These are phyloP conservation scores for Metschnikowia baotianmanensis DNA, from an alignment of 805 yeast genomes.

Conservation along the genomic window DNA sequence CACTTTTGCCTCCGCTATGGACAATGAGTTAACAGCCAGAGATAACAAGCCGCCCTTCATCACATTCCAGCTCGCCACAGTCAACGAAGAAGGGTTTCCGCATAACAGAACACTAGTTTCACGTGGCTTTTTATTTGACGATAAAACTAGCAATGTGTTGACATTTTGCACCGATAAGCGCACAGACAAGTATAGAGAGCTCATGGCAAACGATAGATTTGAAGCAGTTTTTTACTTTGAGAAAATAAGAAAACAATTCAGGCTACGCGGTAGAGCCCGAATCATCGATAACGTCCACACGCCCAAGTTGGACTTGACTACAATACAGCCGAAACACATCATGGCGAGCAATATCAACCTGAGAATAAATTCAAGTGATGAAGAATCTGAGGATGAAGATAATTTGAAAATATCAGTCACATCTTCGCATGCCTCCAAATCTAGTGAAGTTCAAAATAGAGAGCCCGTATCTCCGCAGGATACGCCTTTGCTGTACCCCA, in stretches of 20 bases:
- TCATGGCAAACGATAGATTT: constrained; percentile 50
- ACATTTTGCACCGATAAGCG: constrained; percentile 72
- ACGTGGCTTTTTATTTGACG: constrained; percentile 74
- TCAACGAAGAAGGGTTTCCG: constrained; percentile 54
- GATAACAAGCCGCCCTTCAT: constrained; percentile 45
- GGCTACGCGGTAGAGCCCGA: constrained; percentile 67
- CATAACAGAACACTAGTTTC: constrained; percentile 66
- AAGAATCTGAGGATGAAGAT: constrained; percentile 11
- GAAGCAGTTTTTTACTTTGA: constrained; percentile 79
- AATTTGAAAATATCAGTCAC: constrained; percentile 16
- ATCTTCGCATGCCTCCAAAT: constrained; percentile 5
- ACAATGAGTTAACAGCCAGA: constrained; percentile 36
- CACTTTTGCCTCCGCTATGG: constrained; percentile 51
- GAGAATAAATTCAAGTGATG: constrained; percentile 20
- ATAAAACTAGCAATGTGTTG: constrained; percentile 62
- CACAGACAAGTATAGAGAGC: constrained; percentile 58
- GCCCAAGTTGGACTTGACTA: constrained; percentile 33
- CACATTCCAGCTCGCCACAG: constrained; percentile 67
- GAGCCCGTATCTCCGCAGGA: constrained; percentile 13
- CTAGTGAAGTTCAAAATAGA: constrained; percentile 1
- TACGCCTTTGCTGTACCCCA: constrained; percentile 24
- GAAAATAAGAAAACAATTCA: constrained; percentile 60
- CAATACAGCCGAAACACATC: constrained; percentile 27
- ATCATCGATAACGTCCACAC: constrained; percentile 31
- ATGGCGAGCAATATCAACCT: constrained; percentile 20